Percentiles rank a stretch among this genome's conserved stretches.
These are phyloP conservation scores for Diatrype stigma DNA, from an alignment of 2,329 filamentous ascomycete genomes.

Conservation along the genomic window DNA sequence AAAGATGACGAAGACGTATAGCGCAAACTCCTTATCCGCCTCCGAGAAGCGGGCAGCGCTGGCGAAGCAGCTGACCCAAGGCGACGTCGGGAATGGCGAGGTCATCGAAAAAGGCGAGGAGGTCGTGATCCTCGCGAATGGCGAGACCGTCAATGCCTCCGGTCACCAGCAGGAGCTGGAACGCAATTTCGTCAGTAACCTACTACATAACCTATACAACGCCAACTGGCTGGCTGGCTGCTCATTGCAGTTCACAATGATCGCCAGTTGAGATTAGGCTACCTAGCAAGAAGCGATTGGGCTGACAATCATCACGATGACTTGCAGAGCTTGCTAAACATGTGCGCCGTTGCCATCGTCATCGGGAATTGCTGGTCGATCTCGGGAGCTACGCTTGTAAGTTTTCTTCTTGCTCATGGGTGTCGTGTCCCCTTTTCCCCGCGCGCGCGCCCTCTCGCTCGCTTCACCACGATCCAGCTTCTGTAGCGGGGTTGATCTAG, in stretches of 20 bases:
- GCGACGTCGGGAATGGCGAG: not conserved
- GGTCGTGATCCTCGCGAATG: not conserved
- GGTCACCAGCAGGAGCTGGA: conserved; percentile 13
- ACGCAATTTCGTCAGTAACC: conserved; percentile 12
- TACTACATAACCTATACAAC: too few species aligned
- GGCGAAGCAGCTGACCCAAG: not conserved
- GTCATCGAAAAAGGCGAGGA: not conserved
- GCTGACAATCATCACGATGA: not conserved
- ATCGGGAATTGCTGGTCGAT: conserved; percentile 13
- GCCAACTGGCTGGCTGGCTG: too few species aligned
- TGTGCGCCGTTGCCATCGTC: conserved; percentile 10
- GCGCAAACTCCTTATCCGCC: too few species aligned
- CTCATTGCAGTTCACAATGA: too few species aligned
- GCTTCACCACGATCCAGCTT: too few species aligned
- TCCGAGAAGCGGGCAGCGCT: too few species aligned
- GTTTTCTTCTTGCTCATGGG: not conserved
- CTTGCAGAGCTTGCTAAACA: conserved; percentile 7
- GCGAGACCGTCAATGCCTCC: conserved; percentile 6
- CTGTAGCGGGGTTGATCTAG: too few species aligned
- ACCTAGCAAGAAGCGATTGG: too few species aligned
- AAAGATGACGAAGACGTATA: too few species aligned
- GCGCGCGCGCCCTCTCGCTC: too few species aligned
- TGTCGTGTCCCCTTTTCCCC: too few species aligned
- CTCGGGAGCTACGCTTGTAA: conserved; percentile 10
- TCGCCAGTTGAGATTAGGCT: too few species aligned